phyloP scores from a whole-genome alignment of 2,329 filamentous ascomycete genomes.

The Trichophaea hybrida region DNA sequence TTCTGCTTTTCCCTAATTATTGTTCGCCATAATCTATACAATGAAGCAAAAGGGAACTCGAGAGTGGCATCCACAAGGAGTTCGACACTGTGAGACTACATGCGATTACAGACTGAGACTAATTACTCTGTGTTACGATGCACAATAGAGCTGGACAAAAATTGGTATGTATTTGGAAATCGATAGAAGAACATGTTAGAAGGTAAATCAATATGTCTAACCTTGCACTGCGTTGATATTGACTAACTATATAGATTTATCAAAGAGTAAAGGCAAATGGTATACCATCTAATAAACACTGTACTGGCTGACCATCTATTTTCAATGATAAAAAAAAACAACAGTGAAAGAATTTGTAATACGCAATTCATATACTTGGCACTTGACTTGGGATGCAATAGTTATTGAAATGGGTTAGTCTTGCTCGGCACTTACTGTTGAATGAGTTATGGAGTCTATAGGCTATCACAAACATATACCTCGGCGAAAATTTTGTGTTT shows the following conservation, averaged over 20 bases:
- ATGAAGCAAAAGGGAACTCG: neutral
- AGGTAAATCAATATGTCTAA: too few relatives aligned
- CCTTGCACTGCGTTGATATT: neutral
- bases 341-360: neutral
- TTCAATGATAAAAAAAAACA: neutral
- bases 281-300: neutral
- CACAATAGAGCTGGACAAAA: neutral
- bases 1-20: too few relatives aligned
- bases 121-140: neutral
- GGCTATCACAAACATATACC: conserved; percentile 3
- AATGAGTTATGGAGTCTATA: neutral
- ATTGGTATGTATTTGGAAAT: neutral
- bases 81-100: too few relatives aligned
- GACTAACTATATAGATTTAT: neutral
- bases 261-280: neutral
- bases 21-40: neutral
- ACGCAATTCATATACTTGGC: neutral
- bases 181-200: too few relatives aligned
- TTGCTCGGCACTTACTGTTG: neutral
- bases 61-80: neutral
- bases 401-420: neutral
- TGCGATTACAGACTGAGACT: too few relatives aligned
- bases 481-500: neutral
- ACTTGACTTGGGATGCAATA: neutral
- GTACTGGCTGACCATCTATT: neutral